Base-by-base conservation (phyloP, 2,329 filamentous ascomycete genomes). In the Didymella glomerata region DNA sequence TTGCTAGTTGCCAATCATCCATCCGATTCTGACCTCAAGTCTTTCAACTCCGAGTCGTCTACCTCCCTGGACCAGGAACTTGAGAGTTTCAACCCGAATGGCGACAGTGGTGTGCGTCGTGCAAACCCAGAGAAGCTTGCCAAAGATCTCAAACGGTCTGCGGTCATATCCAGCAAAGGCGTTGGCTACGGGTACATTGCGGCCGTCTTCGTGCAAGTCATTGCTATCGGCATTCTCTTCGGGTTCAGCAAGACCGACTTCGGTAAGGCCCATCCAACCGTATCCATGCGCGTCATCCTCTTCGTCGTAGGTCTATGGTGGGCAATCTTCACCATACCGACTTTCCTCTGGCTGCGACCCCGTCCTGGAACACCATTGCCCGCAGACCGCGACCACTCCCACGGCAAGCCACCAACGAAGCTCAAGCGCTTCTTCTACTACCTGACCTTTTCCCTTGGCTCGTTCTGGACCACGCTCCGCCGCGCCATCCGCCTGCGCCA, bases 101-200 rank as follows among this genome's bases (percentile, higher is more conserved):
- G 63, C 4, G 66, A 73, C 24, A 65, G 66, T 5, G 59, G 63
- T 1, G 22, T 44, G 1, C 49, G 44, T 1, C 63, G 57, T 4
- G 51, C 58, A 0, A 48, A 63, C 24, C 64, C 69, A 0, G 64
- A 68, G 13, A 68, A 66, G n/a, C 65, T 76, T 84, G 88, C 65
- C 80, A 86, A 64, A 70, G 91, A 93, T 70, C 84, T 97, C 50
- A 84, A 86, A 63, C 81, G 96, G 16, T 96, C 93, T 1, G 94
- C 92, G 0, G 86, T 88, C 63, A 95, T 97, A 61, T 97, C 93
- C 0, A 90, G 92, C 11, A 90, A 89, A 70, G 94, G 93, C 4
- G 93, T 97, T 48, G 93, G 93, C 0, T 92, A 96, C 58, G 93
- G 94, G 9, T 97, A 98, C 71, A 87, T 89, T 27, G 91, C 92